Percentiles rank a stretch among this genome's conserved stretches.
phyloP scores from a whole-genome alignment of 2,329 filamentous ascomycete species.

The Colletotrichum sp. region DNA sequence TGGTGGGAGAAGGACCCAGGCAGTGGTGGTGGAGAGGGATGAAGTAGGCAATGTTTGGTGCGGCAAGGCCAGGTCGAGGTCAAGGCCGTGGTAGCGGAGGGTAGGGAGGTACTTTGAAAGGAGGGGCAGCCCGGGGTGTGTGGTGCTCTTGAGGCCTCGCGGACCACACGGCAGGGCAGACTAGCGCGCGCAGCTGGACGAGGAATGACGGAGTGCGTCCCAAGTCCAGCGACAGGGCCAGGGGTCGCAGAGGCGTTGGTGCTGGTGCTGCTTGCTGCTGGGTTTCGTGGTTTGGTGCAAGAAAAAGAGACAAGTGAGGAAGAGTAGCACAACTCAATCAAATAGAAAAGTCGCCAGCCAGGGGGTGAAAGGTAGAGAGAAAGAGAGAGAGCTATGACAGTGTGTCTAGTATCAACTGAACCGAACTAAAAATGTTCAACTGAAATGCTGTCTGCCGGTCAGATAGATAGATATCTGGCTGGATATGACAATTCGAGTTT shows the following conservation, averaged over 20 bases:
- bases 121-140: constrained; percentile 10
- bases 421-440: neutral
- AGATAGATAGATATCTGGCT: neutral
- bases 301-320: neutral
- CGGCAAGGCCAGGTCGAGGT: neutral
- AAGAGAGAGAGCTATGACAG: neutral
- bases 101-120: constrained; percentile 15
- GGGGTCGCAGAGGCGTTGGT: neutral
- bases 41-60: neutral
- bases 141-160: constrained; percentile 15
- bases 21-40: neutral
- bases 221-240: constrained; percentile 6
- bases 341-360: neutral
- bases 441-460: neutral
- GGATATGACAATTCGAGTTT: neutral
- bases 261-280: neutral
- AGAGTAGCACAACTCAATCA: neutral
- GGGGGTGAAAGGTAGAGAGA: neutral
- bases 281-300: neutral
- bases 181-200: constrained; percentile 19
- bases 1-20: constrained; percentile 4
- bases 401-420: neutral
- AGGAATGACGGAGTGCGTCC: constrained; percentile 21
- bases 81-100: neutral
- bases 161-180: constrained; percentile 20